Conservation (phyloP, 768 basidiomycete species). For the Suillus subaureus region DNA sequence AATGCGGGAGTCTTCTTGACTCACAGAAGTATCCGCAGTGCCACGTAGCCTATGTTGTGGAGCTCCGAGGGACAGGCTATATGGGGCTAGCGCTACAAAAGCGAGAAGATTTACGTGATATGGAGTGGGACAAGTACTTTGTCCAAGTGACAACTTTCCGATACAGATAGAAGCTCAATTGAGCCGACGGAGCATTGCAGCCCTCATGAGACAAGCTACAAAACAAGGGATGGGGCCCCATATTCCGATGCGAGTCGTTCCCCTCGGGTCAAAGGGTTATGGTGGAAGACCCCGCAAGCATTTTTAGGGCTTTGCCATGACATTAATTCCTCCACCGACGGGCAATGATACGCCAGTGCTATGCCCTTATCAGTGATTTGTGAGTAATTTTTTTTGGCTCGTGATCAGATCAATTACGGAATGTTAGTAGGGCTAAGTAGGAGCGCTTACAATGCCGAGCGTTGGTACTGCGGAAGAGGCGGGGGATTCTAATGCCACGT, state of each 20-base stretch:
- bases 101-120: background rate
- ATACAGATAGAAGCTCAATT: background rate
- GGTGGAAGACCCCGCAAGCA: background rate
- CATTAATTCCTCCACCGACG: background rate
- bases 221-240: background rate
- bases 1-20: background rate
- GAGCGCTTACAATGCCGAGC: background rate
- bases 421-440: background rate
- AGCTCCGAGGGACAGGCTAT: background rate
- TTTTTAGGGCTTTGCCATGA: background rate
- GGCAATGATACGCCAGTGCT: background rate
- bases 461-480: conserved; percentile 1
- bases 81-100: background rate
- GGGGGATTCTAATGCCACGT: background rate
- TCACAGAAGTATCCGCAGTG: background rate
- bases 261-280: background rate
- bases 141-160: background rate
- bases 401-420: conserved; percentile 4
- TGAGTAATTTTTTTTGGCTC: background rate
- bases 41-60: background rate
- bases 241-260: background rate
- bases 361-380: conserved; percentile 6
- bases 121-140: background rate
- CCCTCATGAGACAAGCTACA: background rate
- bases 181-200: background rate